These are phyloP conservation scores for Meyerozyma smithsonii DNA, from an alignment of 1,139 yeast species.

Conservation along the genomic window DNA sequence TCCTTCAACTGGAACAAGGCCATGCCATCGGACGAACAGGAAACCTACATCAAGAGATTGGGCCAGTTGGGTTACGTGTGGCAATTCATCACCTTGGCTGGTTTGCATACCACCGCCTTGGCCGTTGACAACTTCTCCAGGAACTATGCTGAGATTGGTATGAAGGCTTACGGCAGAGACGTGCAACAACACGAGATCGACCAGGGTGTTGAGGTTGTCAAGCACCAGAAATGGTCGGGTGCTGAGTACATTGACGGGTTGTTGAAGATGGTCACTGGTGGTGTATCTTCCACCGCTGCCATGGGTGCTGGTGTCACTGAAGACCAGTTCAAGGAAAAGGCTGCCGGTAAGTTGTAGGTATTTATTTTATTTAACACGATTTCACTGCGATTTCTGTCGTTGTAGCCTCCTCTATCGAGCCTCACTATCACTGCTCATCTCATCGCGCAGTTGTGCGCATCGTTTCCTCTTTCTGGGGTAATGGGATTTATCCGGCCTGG, in stretches of 20 bases:
- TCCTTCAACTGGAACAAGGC: conserved; percentile 98
- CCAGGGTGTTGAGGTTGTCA: conserved; percentile 88
- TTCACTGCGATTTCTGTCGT: neutral
- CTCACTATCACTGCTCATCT: neutral
- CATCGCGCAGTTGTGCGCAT: neutral
- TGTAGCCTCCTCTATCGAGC: neutral
- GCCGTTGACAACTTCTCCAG: conserved; percentile 84
- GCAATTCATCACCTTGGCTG: conserved; percentile 98
- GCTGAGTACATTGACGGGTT: conserved; percentile 94
- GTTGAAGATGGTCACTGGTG: conserved; percentile 89
- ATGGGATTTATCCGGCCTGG: conserved; percentile 35
- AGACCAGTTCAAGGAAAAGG: conserved; percentile 71
- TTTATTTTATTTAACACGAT: neutral
- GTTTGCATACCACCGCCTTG: conserved; percentile 92
- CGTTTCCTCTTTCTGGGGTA: neutral
- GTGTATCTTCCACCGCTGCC: conserved; percentile 93
- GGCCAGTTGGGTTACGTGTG: conserved; percentile 91
- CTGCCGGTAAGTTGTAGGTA: conserved; percentile 3
- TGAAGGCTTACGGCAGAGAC: conserved; percentile 90
- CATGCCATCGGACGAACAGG: conserved; percentile 83
- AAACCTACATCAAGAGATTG: conserved; percentile 82
- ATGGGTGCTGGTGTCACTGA: conserved; percentile 99
- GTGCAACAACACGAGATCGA: conserved; percentile 89
- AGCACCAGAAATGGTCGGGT: conserved; percentile 99
- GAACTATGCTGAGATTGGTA: conserved; percentile 76